Evolutionary conservation across 225 moss, liverwort and hornwort genomes (phyloP), one percentile per base, ranked within the genome.

Genomic region (Marchantia paleacea): DNA sequence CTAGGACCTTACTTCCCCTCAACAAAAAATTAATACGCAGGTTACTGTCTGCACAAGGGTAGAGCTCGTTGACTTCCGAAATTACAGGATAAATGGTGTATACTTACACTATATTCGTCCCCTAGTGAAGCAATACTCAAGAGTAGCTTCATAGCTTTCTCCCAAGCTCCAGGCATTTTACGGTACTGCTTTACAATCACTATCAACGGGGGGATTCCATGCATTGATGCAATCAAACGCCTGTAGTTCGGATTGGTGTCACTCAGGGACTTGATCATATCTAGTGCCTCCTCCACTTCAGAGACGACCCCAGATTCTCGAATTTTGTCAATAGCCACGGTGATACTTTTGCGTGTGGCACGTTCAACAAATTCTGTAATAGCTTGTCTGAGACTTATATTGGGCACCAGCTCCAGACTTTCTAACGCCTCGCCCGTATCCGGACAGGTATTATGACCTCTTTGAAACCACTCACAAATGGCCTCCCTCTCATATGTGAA

Each of bases 401-500:
- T 90, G 11, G 86, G 84, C 15, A 86, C 84, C 48, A 90, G 50
- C 68, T 90, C 90, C 25, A 90, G 64, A 71, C 76, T 86, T 49
- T 90, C 83, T 49, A 88, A 81, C 82, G 84, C 90, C 72, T 88
- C 78, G 12, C 88, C 90, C 6, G 90, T 90, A 65, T 88, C 86
- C 3, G 90, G 90, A 62, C 90, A 90, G 0, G 90, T 88, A 66
- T 80, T 63, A 60, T 90, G 84, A 14, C 90, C 90, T 70, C 88
- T 64, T 55, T 52, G 54, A 83, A 90, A 90, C 90, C 90, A 90
- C 57, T 90, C 88, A 14, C 15, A n/a, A 64, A 90, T 90, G 50
- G 90, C 90, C 18, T 82, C 81, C 62, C 68, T 90, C 77, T 88
- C 90, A 53, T 90, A 90, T 0, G 90, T 90, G 66, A 84, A 90